phyloP scores from a whole-genome alignment of 1,284 basidiomycete species.

The Leccinum angustisporum region DNA sequence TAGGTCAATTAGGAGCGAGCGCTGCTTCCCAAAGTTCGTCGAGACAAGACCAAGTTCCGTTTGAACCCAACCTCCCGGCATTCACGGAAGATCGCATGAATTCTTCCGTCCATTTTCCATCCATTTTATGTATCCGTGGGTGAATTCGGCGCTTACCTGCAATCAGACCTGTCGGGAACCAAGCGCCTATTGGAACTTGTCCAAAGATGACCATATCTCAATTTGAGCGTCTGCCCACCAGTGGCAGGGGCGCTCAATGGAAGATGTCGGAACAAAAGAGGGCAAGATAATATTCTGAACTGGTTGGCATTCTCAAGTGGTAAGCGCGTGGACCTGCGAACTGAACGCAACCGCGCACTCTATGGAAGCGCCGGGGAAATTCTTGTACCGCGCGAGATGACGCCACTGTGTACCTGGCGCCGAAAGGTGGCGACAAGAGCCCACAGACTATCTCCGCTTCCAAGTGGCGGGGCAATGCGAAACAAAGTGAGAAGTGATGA shows the following conservation, averaged over 20 bases:
- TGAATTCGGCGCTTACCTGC: not conserved
- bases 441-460: not conserved
- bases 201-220: not conserved
- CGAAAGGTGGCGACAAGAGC: not conserved
- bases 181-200: not conserved
- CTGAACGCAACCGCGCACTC: not conserved
- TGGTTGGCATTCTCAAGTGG: constrained; percentile 5
- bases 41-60: not conserved
- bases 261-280: not conserved
- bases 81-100: not conserved
- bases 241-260: not conserved
- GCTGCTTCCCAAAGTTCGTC: not conserved
- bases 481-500: not conserved
- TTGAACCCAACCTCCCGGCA: not conserved
- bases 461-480: too few relatives aligned
- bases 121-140: not conserved
- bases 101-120: not conserved
- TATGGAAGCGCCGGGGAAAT: not conserved
- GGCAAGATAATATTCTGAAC: not conserved
- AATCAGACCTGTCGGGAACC: not conserved
- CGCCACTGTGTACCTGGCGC: not conserved
- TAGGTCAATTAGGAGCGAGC: not conserved
- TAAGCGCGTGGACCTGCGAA: not conserved
- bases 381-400: not conserved
- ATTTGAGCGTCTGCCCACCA: not conserved